phyloP scores from a whole-genome alignment of 2,329 filamentous ascomycete species.

The Thielaviopsis ethacetica region DNA sequence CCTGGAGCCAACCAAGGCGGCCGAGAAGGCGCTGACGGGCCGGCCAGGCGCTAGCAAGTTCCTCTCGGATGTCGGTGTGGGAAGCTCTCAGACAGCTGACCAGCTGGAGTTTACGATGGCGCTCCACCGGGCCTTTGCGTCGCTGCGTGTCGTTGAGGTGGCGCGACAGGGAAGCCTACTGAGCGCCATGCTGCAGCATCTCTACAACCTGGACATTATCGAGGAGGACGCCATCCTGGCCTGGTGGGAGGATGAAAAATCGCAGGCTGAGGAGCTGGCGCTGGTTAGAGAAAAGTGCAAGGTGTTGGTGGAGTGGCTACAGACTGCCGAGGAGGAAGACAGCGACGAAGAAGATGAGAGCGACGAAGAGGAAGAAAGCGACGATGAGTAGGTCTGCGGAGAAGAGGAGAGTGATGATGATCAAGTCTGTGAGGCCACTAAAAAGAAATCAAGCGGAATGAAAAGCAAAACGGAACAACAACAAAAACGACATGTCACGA shows the following conservation, averaged over 20 bases:
- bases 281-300: slow-evolving; percentile 57
- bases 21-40: slow-evolving; percentile 41
- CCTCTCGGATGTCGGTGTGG: slow-evolving; percentile 42
- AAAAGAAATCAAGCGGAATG: neutral
- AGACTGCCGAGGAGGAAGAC: slow-evolving; percentile 46
- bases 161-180: slow-evolving; percentile 45
- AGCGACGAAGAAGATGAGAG: slow-evolving; percentile 45
- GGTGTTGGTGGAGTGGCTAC: slow-evolving; percentile 70
- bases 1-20: slow-evolving; percentile 47
- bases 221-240: slow-evolving; percentile 76
- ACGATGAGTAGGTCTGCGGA: slow-evolving; percentile 12
- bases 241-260: slow-evolving; percentile 72
- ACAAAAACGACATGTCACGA: neutral
- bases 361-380: slow-evolving; percentile 24
- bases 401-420: neutral
- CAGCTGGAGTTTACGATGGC: slow-evolving; percentile 75
- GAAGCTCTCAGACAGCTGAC: slow-evolving; percentile 50
- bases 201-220: slow-evolving; percentile 70
- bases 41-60: slow-evolving; percentile 38
- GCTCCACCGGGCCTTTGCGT: slow-evolving; percentile 63
- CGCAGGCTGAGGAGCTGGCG: slow-evolving; percentile 44
- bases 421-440: neutral
- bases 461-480: neutral
- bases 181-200: slow-evolving; percentile 62
- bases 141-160: slow-evolving; percentile 40